Percentiles rank a stretch among this genome's conserved stretches.
Conservation (phyloP, 2,329 filamentous ascomycete genomes). For the Diaporthe caulivora region DNA sequence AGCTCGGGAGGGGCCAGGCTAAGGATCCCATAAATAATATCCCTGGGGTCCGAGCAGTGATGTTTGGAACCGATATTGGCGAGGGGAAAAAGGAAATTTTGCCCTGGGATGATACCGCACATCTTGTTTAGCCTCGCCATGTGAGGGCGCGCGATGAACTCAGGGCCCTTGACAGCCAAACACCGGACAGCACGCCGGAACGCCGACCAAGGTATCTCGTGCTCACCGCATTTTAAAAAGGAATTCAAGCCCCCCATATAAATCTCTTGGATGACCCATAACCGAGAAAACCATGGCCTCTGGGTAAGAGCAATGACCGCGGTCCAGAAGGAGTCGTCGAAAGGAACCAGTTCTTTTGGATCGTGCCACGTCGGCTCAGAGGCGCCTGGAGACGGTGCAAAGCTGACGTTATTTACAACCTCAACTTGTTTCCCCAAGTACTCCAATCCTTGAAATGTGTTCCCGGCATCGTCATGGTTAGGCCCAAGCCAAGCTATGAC, state of each 20-base stretch:
- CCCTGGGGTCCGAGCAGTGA: not conserved
- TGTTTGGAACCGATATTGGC: not conserved
- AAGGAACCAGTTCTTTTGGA: no score
- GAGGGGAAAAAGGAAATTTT: not conserved
- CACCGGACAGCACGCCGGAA: not conserved
- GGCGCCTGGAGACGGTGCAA: no score
- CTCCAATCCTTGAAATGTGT: no score
- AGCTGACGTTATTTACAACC: no score
- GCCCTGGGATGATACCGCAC: not conserved
- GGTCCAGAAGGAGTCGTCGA: no score
- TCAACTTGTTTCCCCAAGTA: no score
- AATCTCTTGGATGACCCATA: not conserved
- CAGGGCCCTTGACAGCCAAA: not conserved
- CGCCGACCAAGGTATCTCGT: not conserved
- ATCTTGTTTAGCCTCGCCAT: not conserved
- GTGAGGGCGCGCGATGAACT: not conserved
- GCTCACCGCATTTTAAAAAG: not conserved
- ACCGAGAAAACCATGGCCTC: not conserved
- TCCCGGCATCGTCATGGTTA: no score
- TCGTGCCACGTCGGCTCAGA: no score
- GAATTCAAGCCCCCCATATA: not conserved
- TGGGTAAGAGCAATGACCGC: no score
- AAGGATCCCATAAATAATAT: not conserved
- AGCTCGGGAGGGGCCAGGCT: not conserved
- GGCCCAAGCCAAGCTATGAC: no score